Conservation (phyloP, 2,329 filamentous ascomycete genomes). For the Colletotrichum spinosum region DNA sequence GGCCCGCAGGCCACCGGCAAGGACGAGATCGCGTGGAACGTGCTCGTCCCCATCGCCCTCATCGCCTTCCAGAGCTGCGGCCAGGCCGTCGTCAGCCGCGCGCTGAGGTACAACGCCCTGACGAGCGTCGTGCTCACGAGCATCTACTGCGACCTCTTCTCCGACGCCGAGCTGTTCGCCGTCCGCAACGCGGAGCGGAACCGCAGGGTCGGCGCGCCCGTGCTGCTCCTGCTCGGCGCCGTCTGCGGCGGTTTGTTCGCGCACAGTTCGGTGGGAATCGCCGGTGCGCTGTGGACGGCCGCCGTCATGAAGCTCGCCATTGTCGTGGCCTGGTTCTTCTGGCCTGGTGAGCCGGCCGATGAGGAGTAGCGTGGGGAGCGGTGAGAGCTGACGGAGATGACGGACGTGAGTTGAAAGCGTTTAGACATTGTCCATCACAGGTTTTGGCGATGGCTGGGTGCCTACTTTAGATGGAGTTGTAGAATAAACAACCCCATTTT, state of each 20-base stretch:
- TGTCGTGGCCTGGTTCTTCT: conserved; percentile 69
- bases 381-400: background rate
- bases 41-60: conserved; percentile 74
- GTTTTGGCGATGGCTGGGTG: too few species aligned
- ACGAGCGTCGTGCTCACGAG: conserved; percentile 86
- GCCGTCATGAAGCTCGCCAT: conserved; percentile 67
- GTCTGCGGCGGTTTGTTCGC: conserved; percentile 63
- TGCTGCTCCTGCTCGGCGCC: conserved; percentile 62
- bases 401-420: too few species aligned
- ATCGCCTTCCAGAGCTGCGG: conserved; percentile 83
- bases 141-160: conserved; percentile 84
- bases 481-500: too few species aligned
- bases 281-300: conserved; percentile 70
- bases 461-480: too few species aligned
- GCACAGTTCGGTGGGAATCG: conserved; percentile 59
- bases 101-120: conserved; percentile 75
- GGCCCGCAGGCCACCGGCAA: conserved; percentile 51
- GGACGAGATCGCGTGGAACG: conserved; percentile 66
- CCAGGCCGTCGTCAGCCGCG: conserved; percentile 80
- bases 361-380: conserved; percentile 39
- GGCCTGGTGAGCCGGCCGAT: conserved; percentile 61
- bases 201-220: conserved; percentile 60
- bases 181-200: conserved; percentile 62
- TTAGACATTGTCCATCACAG: too few species aligned
- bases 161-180: conserved; percentile 65